Evolutionary conservation across 805 yeast species (phyloP).

Genomic region (Yamadazyma sp.): DNA sequence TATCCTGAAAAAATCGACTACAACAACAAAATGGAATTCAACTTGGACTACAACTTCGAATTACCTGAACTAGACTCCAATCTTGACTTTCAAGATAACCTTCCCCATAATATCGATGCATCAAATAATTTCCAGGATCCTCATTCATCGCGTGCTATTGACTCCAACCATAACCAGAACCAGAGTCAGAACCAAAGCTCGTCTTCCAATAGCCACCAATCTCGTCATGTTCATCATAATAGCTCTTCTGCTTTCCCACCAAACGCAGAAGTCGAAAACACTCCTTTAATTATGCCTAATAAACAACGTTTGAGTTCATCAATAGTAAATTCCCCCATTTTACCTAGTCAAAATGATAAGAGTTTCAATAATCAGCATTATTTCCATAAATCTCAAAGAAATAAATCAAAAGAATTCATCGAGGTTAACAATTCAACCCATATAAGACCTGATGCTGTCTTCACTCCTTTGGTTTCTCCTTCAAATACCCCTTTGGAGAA

Average conservation of each 20-base stretch:
- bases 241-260: constrained; percentile 14
- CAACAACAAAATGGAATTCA: constrained; percentile 5
- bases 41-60: constrained; percentile 10
- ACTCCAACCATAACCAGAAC: background rate
- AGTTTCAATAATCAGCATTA: constrained; percentile 41
- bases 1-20: constrained; percentile 19
- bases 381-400: constrained; percentile 27
- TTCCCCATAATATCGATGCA: no score
- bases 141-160: no score
- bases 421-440: constrained; percentile 19
- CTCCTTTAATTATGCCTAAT: constrained; percentile 10
- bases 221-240: background rate
- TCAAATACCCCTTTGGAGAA: constrained; percentile 63
- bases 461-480: constrained; percentile 77
- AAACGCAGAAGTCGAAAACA: constrained; percentile 8
- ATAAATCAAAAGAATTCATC: constrained; percentile 11
- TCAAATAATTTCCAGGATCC: no score
- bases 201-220: background rate
- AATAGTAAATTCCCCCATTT: constrained; percentile 31
- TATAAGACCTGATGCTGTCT: constrained; percentile 57
- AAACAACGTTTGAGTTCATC: constrained; percentile 6
- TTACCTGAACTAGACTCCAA: constrained; percentile 5
- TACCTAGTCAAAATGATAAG: constrained; percentile 41
- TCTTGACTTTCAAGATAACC: constrained; percentile 1
- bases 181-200: background rate